These are phyloP conservation scores for Stachybotrys chartarum DNA, from an alignment of 2,329 filamentous ascomycete species.

Conservation along the genomic window DNA sequence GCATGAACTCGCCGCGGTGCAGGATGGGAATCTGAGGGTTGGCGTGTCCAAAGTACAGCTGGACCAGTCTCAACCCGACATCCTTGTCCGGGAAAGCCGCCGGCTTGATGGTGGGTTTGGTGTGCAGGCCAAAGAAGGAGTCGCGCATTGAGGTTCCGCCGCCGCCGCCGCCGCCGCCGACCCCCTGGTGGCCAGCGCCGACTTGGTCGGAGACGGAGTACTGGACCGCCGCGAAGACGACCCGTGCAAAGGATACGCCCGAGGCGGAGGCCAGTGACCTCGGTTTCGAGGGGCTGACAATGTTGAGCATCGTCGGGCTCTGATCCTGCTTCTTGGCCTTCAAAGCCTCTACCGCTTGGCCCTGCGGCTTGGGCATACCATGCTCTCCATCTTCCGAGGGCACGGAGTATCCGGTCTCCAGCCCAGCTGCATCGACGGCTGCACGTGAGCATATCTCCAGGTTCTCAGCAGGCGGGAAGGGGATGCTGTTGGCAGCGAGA, in stretches of 20 bases:
- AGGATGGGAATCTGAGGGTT: constrained; percentile 94
- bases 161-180: constrained; percentile 12
- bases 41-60: constrained; percentile 90
- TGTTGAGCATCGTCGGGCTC: constrained; percentile 55
- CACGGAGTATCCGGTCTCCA: constrained; percentile 25
- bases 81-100: constrained; percentile 76
- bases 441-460: constrained; percentile 58
- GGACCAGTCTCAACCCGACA: constrained; percentile 64
- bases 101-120: constrained; percentile 77
- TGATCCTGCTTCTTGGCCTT: constrained; percentile 26
- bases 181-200: constrained; percentile 26
- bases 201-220: constrained; percentile 57
- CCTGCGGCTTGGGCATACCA: constrained; percentile 16
- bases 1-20: constrained; percentile 83
- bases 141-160: constrained; percentile 80
- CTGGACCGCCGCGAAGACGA: constrained; percentile 91
- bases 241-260: constrained; percentile 87
- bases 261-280: constrained; percentile 79
- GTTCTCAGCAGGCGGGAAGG: constrained; percentile 63
- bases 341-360: constrained; percentile 22
- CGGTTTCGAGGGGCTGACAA: constrained; percentile 70
- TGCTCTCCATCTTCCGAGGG: constrained; percentile 22
- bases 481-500: constrained; percentile 60
- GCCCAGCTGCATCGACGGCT: constrained; percentile 25
- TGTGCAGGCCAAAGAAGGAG: constrained; percentile 95